A percentile compares a stretch with the other conserved stretches of the same genome.
phyloP scores from a whole-genome alignment of 2,329 filamentous ascomycete species.

The Diplodia intermedia region DNA sequence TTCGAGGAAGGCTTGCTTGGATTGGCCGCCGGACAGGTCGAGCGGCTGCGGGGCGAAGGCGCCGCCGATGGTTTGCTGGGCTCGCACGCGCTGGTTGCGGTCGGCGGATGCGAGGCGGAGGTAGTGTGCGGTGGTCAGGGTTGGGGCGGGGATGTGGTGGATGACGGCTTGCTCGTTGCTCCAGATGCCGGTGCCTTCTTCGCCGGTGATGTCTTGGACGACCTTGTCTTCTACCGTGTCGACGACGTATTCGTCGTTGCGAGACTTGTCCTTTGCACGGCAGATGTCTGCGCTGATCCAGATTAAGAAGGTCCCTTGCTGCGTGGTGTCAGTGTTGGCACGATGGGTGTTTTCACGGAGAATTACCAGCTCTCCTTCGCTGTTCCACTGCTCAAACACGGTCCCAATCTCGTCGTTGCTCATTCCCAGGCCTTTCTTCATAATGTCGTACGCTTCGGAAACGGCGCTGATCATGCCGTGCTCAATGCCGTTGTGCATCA shows the following conservation, averaged over 20 bases:
- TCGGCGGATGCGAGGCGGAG: conserved; percentile 70
- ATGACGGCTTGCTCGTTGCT: conserved; percentile 66
- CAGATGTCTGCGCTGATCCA: conserved; percentile 69
- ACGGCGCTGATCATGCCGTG: conserved; percentile 73
- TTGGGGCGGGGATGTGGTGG: conserved; percentile 69
- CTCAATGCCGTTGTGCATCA: conserved; percentile 78
- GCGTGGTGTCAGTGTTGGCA: conserved; percentile 2
- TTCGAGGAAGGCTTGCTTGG: conserved; percentile 59
- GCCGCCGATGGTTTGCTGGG: conserved; percentile 56
- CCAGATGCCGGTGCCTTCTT: conserved; percentile 73
- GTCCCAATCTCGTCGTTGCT: conserved; percentile 66
- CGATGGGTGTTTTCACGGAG: neutral
- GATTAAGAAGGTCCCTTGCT: conserved; percentile 66
- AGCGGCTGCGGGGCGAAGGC: conserved; percentile 51
- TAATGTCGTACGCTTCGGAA: conserved; percentile 69
- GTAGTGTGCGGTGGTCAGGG: conserved; percentile 67
- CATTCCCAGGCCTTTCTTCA: conserved; percentile 64
- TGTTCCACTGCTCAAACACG: conserved; percentile 67
- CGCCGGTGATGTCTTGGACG: conserved; percentile 70
- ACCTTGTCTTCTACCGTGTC: conserved; percentile 72
- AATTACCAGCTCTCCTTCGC: conserved; percentile 61
- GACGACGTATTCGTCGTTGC: conserved; percentile 58
- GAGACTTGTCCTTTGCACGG: conserved; percentile 54
- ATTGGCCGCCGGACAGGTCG: conserved; percentile 35
- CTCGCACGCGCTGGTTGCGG: conserved; percentile 60